These are phyloP conservation scores for Didymella pomorum DNA, from an alignment of 2,329 filamentous ascomycete species.

Conservation along the genomic window DNA sequence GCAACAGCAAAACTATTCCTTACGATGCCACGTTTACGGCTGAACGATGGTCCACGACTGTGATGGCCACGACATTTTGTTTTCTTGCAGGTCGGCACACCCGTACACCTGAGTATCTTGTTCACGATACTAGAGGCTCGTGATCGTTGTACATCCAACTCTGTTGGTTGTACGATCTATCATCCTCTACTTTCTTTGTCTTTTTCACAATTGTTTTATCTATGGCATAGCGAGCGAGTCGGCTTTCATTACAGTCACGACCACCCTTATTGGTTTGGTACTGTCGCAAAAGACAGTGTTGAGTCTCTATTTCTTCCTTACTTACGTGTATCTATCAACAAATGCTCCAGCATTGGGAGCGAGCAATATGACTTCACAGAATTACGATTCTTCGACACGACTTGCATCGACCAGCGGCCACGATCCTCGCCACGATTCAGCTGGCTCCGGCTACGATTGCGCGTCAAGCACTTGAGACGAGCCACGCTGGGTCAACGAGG, in stretches of 20 bases:
- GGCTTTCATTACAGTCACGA: constrained; percentile 26
- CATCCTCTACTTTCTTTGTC: constrained; percentile 25
- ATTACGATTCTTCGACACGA: constrained; percentile 13
- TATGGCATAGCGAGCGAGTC: constrained; percentile 49
- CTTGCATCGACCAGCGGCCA: constrained; percentile 12
- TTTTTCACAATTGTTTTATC: constrained; percentile 49
- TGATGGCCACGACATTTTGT: constrained; percentile 29
- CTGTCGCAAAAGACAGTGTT: constrained; percentile 13
- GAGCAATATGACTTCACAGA: constrained; percentile 21
- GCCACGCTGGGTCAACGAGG: constrained; percentile 2
- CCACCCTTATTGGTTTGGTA: constrained; percentile 20
- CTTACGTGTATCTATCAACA: constrained; percentile 30
- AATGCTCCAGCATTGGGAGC: constrained; percentile 18
- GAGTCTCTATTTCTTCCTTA: constrained; percentile 9
- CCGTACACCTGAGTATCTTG: constrained; percentile 18
- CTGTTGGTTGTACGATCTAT: constrained; percentile 20
- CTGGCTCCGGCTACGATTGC: constrained; percentile 1
- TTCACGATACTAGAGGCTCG: constrained; percentile 17
- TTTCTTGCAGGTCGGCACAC: constrained; percentile 17
- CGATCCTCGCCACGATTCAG: not conserved
- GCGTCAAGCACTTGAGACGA: constrained; percentile 9
- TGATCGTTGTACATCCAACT: constrained; percentile 12
- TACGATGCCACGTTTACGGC: constrained; percentile 38
- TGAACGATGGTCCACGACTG: constrained; percentile 40
- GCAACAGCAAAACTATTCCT: constrained; percentile 32